These are phyloP conservation scores for Dendrobium catenatum DNA, from an alignment of 106 monocot genomes.

Conservation along the genomic window DNA sequence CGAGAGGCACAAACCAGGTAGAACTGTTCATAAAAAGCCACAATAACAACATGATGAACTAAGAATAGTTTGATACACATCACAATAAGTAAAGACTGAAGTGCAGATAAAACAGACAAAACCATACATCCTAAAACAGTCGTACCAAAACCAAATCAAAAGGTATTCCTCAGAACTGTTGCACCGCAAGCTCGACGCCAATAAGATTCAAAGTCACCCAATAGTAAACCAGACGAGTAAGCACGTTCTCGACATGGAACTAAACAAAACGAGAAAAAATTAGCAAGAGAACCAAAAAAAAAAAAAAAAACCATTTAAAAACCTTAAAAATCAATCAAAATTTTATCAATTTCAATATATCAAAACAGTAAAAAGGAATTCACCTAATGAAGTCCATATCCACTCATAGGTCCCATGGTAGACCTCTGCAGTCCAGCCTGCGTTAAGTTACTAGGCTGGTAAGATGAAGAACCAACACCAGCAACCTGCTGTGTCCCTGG, in stretches of 20 bases:
- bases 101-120: not conserved
- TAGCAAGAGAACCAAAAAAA: conserved; percentile 7
- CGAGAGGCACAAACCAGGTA: not conserved
- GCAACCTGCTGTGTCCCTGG: conserved; percentile 24
- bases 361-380: not conserved
- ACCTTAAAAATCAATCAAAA: not conserved
- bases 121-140: conserved; percentile 1
- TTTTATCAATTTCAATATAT: not conserved
- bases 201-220: conserved; percentile 32
- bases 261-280: conserved; percentile 21
- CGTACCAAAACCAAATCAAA: conserved; percentile 7
- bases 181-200: conserved; percentile 15
- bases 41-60: not conserved
- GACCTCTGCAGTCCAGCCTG: conserved; percentile 35
- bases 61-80: conserved; percentile 2
- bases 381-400: conserved; percentile 62
- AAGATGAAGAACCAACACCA: conserved; percentile 20
- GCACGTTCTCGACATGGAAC: conserved; percentile 27
- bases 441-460: conserved; percentile 38
- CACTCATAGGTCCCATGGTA: conserved; percentile 47
- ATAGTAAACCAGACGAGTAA: conserved; percentile 30
- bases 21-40: not conserved
- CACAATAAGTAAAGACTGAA: not conserved
- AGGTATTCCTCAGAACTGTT: conserved; percentile 1
- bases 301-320: conserved; percentile 5